Conservation (phyloP, 495 filamentous ascomycete genomes). For the Podospora pseudocomata region DNA sequence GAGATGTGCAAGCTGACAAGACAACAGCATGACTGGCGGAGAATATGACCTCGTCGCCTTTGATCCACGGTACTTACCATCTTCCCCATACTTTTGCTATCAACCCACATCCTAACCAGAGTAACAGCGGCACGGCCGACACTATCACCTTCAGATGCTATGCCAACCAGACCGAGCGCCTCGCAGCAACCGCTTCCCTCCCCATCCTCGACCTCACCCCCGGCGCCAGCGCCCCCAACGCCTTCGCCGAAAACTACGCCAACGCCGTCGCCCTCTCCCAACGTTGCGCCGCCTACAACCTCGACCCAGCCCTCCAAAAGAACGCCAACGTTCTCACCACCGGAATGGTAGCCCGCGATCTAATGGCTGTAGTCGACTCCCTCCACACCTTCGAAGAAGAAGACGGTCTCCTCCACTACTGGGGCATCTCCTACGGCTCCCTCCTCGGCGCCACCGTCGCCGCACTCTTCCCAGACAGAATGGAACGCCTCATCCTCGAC, state of each 20-base stretch:
- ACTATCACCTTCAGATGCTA: conserved; percentile 41
- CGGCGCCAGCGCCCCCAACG: neutral
- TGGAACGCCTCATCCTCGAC: conserved; percentile 36
- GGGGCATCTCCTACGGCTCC: conserved; percentile 58
- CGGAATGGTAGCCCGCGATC: conserved; percentile 40
- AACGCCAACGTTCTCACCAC: conserved; percentile 35
- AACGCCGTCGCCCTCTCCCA: conserved; percentile 7
- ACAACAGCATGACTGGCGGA: conserved; percentile 27
- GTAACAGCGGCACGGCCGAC: conserved; percentile 33
- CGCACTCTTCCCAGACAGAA: conserved; percentile 39
- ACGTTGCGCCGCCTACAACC: conserved; percentile 15
- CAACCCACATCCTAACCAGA: neutral
- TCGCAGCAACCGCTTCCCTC: neutral
- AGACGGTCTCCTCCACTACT: conserved; percentile 45
- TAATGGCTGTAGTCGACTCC: conserved; percentile 44
- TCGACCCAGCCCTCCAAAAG: conserved; percentile 12
- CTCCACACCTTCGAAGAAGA: conserved; percentile 25
- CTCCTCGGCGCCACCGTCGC: conserved; percentile 50
- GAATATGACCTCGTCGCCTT: conserved; percentile 41
- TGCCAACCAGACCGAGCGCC: conserved; percentile 13
- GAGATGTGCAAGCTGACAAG: neutral
- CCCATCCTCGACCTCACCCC: neutral
- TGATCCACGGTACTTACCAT: conserved; percentile 34
- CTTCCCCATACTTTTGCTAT: neutral
- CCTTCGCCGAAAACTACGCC: neutral